Evolutionary conservation across 805 yeast genomes (phyloP).

Genomic region (Candida qinlingensis): DNA sequence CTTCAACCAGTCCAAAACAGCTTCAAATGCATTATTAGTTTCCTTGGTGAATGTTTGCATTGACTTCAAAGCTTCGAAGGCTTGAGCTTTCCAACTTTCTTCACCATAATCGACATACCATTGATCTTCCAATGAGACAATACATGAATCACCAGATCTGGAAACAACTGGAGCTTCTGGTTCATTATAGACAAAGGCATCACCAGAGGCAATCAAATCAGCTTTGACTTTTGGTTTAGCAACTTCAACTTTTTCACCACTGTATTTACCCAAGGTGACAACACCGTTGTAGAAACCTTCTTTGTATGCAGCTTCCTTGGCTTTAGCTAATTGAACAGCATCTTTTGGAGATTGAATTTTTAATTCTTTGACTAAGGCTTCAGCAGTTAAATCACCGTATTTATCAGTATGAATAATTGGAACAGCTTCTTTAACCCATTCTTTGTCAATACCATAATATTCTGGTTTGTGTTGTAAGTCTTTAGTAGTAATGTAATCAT

Average conservation of each 20-base stretch:
- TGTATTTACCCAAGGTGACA: conserved; percentile 73
- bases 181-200: conserved; percentile 87
- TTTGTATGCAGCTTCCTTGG: conserved; percentile 92
- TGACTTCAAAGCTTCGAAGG: conserved; percentile 66
- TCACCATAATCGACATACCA: conserved; percentile 99
- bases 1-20: conserved; percentile 91
- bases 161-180: conserved; percentile 89
- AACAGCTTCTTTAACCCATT: conserved; percentile 79
- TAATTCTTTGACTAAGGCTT: conserved; percentile 72
- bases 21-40: conserved; percentile 87
- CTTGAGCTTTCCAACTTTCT: conserved; percentile 76
- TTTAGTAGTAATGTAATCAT: conserved; percentile 81
- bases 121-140: conserved; percentile 96
- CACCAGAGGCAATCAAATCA: conserved; percentile 70
- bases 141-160: conserved; percentile 94
- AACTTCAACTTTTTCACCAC: conserved; percentile 83
- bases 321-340: conserved; percentile 75
- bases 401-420: conserved; percentile 75
- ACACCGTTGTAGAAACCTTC: conserved; percentile 93
- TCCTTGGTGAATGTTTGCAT: conserved; percentile 81
- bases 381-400: conserved; percentile 88
- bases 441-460: conserved; percentile 75
- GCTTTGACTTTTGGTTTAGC: conserved; percentile 86
- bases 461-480: conserved; percentile 89
- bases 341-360: conserved; percentile 96